Base-by-base conservation (phyloP, 345 rosid species). In the Camelina laxa region DNA sequence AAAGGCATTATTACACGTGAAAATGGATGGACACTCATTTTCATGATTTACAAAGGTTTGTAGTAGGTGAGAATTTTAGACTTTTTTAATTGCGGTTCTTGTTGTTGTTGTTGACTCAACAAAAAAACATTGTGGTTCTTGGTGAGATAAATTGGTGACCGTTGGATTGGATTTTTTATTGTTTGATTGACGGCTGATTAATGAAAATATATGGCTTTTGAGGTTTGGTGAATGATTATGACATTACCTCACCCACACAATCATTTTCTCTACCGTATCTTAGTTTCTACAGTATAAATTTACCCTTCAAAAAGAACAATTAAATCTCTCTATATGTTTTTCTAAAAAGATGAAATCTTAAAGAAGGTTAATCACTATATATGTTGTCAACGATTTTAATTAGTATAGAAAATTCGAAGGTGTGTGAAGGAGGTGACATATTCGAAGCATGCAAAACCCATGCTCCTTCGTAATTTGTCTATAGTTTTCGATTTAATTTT, bases 201-300 rank as follows among this genome's bases (percentile, higher is more conserved):
- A 27, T 14, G 21, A 15, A n/a, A 14, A 4, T 42, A 41, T 45
- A 33, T 4, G n/a, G n/a, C n/a, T 36, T 45, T 47, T 44, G 54
- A 30, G 19, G 68, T 60, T 71, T 71, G 75, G 68, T 71, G 27
- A 48, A 60, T 6, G 31, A 68, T 68, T 50, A 30, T 68, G 57
- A 75, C 65, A 20, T 33, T 7, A 44, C 73, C 19, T 56, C 39
- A 44, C 54, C 51, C 12, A 50, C 13, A 10, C 36, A 35, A 21
- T 35, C 42, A 24, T 69, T 19, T 19, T 11, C 17, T 47, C 44
- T 30, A 9, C 57, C 17, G 1, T 31, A 15, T 44, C 36, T 21
- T 14, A 42, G 8, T 15, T 41, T 15, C 6, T 31, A 5, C 36
- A 24, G 27, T 33, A 7, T 1, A 5, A 5, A 33, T 33, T 7